Evolutionary conservation across 2,329 filamentous ascomycete genomes (phyloP).

Genomic region (Phialophora tarda): DNA sequence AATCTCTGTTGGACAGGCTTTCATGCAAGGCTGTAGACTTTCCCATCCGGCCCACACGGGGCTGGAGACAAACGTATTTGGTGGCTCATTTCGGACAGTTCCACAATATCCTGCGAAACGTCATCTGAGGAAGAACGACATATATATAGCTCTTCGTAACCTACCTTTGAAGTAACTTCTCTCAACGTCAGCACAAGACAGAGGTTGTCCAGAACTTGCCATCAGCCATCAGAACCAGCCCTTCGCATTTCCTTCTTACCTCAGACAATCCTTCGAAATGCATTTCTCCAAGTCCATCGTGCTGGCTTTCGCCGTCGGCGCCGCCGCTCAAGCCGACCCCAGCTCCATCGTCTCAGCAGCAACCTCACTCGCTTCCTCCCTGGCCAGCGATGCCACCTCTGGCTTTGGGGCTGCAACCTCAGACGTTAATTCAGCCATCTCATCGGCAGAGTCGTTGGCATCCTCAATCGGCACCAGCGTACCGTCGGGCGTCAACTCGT

Average conservation of each 20-base stretch:
- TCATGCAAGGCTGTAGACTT: background rate
- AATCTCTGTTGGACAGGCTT: background rate
- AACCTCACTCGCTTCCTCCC: conserved; percentile 25
- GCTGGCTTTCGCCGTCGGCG: conserved; percentile 28
- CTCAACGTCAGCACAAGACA: background rate
- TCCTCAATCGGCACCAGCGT: conserved; percentile 26
- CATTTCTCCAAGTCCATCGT: conserved; percentile 34
- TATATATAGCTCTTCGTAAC: conserved; percentile 3
- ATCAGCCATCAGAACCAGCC: background rate
- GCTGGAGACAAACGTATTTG: conserved; percentile 8
- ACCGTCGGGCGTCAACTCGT: conserved; percentile 17
- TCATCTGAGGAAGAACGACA: background rate
- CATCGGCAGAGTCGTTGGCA: conserved; percentile 25
- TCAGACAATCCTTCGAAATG: conserved; percentile 22
- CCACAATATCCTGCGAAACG: conserved; percentile 3
- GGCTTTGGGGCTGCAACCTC: conserved; percentile 23
- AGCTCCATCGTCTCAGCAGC: conserved; percentile 25
- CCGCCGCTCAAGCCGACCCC: conserved; percentile 25
- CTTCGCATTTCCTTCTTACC: background rate
- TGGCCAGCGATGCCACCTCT: conserved; percentile 19
- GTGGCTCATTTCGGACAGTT: conserved; percentile 15
- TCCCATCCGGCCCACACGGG: conserved; percentile 2
- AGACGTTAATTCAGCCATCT: conserved; percentile 11
- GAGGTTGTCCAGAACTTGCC: background rate
- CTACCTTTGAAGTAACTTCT: background rate